phyloP scores from a whole-genome alignment of 345 rosid species.

The Hibiscus tridactylites region DNA sequence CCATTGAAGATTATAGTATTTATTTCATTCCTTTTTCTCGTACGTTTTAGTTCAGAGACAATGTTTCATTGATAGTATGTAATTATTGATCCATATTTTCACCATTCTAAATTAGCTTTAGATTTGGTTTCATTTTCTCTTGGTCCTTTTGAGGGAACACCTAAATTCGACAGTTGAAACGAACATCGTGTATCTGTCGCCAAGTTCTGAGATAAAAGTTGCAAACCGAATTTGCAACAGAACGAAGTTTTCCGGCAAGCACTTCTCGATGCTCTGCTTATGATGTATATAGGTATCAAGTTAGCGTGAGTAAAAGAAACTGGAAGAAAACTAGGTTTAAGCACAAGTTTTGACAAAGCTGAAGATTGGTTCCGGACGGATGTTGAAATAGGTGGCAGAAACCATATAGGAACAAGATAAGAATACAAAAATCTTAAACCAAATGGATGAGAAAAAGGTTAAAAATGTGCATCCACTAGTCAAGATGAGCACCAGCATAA shows the following conservation, averaged over 20 bases:
- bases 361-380: slow-evolving; percentile 50
- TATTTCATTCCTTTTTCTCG: not conserved
- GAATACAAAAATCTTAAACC: slow-evolving; percentile 60
- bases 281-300: not conserved
- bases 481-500: slow-evolving; percentile 41
- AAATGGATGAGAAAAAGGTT: slow-evolving; percentile 54
- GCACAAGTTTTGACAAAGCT: slow-evolving; percentile 10
- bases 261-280: not conserved
- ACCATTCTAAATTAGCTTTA: not conserved
- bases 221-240: too few species aligned
- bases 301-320: not conserved
- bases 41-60: not conserved
- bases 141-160: too few species aligned
- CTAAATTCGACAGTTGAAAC: too few species aligned
- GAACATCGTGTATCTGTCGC: too few species aligned
- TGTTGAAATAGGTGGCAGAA: slow-evolving; percentile 61
- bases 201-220: too few species aligned
- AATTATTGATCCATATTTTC: not conserved
- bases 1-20: not conserved
- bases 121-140: too few species aligned
- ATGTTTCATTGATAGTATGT: not conserved
- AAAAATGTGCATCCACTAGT: slow-evolving; percentile 22
- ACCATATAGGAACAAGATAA: slow-evolving; percentile 57
- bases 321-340: not conserved
- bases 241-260: not conserved